A percentile compares a stretch with the other conserved stretches of the same genome.
These are phyloP conservation scores for Moricandia moricandioides DNA, from an alignment of 345 rosid species.

Conservation along the genomic window DNA sequence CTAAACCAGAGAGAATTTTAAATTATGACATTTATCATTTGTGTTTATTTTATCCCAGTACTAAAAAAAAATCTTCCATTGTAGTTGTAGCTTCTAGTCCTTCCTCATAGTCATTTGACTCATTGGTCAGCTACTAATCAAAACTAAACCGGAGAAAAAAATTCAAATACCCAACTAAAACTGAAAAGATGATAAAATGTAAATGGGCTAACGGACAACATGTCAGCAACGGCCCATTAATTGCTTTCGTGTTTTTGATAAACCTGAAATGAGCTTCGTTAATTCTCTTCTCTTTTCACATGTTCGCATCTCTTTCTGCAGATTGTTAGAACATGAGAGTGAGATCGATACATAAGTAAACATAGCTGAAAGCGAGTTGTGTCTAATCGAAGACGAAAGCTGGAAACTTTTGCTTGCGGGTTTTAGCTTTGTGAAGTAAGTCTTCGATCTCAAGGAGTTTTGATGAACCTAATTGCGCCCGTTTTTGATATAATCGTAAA, in stretches of 20 bases:
- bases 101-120: background rate
- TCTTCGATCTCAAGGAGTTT: background rate
- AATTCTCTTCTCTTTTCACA: background rate
- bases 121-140: background rate
- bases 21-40: too few species aligned
- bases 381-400: background rate
- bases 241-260: background rate
- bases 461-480: background rate
- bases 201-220: background rate
- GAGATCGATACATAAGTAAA: background rate
- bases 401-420: background rate
- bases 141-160: background rate
- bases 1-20: background rate
- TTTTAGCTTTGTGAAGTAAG: background rate
- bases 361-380: background rate
- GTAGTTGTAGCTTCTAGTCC: background rate
- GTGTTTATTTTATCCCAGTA: too few species aligned
- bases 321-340: slow-evolving; percentile 12
- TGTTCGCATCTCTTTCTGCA: slow-evolving; percentile 1
- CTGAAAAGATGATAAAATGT: background rate
- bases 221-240: background rate
- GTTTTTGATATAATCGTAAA: background rate
- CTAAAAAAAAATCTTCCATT: background rate
- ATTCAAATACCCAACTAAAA: background rate
- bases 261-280: background rate